phyloP scores from a whole-genome alignment of 2,329 filamentous ascomycete genomes.

The Diaporthe helianthi region DNA sequence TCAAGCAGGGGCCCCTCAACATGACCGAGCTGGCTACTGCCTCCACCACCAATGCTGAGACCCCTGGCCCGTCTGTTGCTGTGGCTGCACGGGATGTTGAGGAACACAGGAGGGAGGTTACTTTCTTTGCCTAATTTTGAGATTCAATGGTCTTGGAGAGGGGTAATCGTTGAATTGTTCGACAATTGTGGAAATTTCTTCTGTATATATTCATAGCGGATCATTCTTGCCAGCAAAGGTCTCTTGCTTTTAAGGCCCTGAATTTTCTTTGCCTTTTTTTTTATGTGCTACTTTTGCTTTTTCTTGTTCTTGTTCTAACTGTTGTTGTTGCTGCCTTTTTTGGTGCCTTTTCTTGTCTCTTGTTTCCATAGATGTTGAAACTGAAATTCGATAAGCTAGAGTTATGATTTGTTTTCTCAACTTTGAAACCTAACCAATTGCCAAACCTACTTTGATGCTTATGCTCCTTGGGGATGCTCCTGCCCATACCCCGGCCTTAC shows the following conservation, averaged over 20 bases:
- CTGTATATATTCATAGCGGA: background rate
- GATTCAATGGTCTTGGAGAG: no score
- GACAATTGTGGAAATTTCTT: background rate
- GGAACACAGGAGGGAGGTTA: constrained; percentile 30
- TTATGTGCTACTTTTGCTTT: no score
- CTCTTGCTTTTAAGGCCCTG: background rate
- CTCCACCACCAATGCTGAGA: background rate
- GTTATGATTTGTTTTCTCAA: background rate
- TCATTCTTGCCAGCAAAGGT: background rate
- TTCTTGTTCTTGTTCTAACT: no score
- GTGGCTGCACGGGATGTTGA: background rate
- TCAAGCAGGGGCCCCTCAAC: constrained; percentile 45
- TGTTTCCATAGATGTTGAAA: background rate
- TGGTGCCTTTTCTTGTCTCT: no score
- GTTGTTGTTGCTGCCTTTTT: no score
- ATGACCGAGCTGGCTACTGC: constrained; percentile 31
- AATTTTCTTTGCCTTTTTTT: no score
- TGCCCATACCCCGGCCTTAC: background rate
- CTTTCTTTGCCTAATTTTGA: constrained; percentile 31
- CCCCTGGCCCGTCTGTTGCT: background rate
- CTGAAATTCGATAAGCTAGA: background rate
- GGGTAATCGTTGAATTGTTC: background rate
- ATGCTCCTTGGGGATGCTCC: no score
- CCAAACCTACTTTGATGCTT: background rate
- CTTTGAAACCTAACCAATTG: background rate